Evolutionary conservation across 2,329 filamentous ascomycete species (phyloP).

Genomic region (Botrytis fabae): DNA sequence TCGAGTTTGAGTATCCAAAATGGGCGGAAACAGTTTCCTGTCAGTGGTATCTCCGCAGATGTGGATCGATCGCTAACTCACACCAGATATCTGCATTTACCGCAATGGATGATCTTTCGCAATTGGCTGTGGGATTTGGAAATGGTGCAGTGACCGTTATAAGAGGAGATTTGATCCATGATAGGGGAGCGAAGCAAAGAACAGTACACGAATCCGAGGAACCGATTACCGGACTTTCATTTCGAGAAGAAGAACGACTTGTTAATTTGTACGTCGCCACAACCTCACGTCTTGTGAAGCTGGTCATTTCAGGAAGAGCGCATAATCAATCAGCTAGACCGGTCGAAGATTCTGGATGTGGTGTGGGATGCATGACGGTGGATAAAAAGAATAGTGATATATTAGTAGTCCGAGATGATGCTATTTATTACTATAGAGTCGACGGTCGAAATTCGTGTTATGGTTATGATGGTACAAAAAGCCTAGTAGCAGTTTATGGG

Average conservation of each 20-base stretch:
- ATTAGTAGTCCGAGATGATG: constrained; percentile 90
- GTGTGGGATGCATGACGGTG: constrained; percentile 90
- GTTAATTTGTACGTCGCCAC: constrained; percentile 92
- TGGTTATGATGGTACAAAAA: constrained; percentile 90
- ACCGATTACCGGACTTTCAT: constrained; percentile 88
- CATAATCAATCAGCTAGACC: constrained; percentile 87
- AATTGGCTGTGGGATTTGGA: constrained; percentile 92
- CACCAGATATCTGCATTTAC: constrained; percentile 80
- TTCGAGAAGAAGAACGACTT: constrained; percentile 57
- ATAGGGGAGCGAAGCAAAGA: constrained; percentile 88
- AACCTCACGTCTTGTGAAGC: constrained; percentile 80
- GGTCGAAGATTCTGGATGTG: constrained; percentile 86
- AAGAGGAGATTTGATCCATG: constrained; percentile 90
- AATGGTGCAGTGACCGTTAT: constrained; percentile 94
- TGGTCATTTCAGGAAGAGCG: constrained; percentile 83
- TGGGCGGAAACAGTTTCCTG: constrained; percentile 89
- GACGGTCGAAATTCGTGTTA: constrained; percentile 85
- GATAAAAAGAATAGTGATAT: constrained; percentile 80
- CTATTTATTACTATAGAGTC: constrained; percentile 87
- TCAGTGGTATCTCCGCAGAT: constrained; percentile 44
- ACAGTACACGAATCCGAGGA: constrained; percentile 97
- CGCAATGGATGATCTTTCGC: constrained; percentile 82
- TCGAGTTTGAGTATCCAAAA: constrained; percentile 86
- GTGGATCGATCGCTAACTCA: background rate
- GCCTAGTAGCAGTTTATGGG: constrained; percentile 72